These are phyloP conservation scores for Leptographium procerum DNA, from an alignment of 2,329 filamentous ascomycete genomes.

Conservation along the genomic window DNA sequence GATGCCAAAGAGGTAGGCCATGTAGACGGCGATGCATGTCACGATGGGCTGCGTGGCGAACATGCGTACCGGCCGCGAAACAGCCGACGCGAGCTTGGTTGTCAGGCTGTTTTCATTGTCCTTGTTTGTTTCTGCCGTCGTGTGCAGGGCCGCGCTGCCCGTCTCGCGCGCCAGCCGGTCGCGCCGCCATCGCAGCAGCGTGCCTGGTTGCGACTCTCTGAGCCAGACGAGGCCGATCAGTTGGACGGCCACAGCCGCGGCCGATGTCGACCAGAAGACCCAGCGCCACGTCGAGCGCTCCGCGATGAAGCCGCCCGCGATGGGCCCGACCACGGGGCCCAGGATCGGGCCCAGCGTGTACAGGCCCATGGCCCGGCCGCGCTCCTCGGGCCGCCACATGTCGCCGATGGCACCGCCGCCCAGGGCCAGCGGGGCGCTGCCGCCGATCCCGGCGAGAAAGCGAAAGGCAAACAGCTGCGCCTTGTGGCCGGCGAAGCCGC, in stretches of 20 bases:
- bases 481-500: constrained; percentile 46
- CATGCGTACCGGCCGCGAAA: not conserved
- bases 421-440: constrained; percentile 10
- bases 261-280: not conserved
- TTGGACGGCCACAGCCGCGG: not conserved
- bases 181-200: not conserved
- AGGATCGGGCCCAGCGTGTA: not conserved
- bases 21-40: not conserved
- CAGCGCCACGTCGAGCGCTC: not conserved
- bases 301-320: not conserved
- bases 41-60: not conserved
- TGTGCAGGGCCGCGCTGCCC: not conserved
- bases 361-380: not conserved
- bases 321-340: not conserved
- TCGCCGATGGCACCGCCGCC: constrained; percentile 11
- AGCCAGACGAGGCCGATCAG: not conserved
- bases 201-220: not conserved
- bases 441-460: constrained; percentile 11
- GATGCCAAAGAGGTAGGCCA: constrained; percentile 1
- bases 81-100: not conserved
- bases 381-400: not conserved
- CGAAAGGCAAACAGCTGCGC: constrained; percentile 21
- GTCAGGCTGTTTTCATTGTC: not conserved
- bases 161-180: not conserved
- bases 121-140: not conserved